These are phyloP conservation scores for Suillus hirtellus DNA, from an alignment of 768 basidiomycete species.

Conservation along the genomic window DNA sequence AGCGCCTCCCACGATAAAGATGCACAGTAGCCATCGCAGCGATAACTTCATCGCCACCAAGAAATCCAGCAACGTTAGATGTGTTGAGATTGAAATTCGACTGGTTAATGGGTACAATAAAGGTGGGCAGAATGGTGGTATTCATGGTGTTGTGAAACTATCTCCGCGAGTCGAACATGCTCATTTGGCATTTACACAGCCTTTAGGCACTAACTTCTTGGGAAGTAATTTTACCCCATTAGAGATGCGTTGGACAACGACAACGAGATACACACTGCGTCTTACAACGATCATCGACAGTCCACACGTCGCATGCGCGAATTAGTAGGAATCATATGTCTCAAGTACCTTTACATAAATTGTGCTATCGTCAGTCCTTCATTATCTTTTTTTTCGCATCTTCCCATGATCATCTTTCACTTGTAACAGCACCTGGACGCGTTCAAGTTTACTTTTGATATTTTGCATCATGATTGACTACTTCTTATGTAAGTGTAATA, in stretches of 20 bases:
- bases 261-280: neutral
- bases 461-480: constrained; percentile 60
- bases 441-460: constrained; percentile 70
- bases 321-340: constrained; percentile 48
- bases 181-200: neutral
- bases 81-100: constrained; percentile 25
- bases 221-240: neutral
- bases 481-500: constrained; percentile 21
- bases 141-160: neutral
- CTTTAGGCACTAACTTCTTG: constrained; percentile 1
- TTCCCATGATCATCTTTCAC: neutral
- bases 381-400: neutral
- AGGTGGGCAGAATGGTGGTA: neutral
- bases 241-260: neutral
- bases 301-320: neutral
- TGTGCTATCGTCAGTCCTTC: constrained; percentile 61
- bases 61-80: constrained; percentile 35
- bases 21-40: constrained; percentile 37
- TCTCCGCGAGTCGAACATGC: neutral
- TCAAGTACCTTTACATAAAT: constrained; percentile 58
- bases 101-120: neutral
- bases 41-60: constrained; percentile 37
- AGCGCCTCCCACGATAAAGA: constrained; percentile 32
- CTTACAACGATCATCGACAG: neutral
- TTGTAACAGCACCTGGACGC: constrained; percentile 65